Base-by-base conservation (phyloP, 179 eudicot genomes). In the Silene vulgaris region DNA sequence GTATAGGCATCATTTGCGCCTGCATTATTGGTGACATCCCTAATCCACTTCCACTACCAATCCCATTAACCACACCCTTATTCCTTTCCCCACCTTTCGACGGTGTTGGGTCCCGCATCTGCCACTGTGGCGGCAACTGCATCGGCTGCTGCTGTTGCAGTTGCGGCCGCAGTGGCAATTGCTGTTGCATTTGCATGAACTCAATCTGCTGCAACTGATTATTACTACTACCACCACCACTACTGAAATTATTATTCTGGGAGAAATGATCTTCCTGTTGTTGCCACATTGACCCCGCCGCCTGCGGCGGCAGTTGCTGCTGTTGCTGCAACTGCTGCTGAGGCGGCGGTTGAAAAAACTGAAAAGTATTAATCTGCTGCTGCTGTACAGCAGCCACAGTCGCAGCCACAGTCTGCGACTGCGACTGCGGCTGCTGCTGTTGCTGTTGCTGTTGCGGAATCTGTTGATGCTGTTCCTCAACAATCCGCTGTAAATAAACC, bases 301-400 rank as follows among this genome's bases (percentile, higher is more conserved):
- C 64, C 9, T 63, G 80, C 2, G 68, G 71, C 26, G 68, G 71
- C 26, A 71, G 14, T 11, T 45, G 52, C 52, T 45, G 52, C 14
- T 45, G 50, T 11, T 45, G 52, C 52, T 45, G 52, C 52, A 9
- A 11, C 69, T 16, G 72, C 26, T 19, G 74, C 37, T 32, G 78
- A 35, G 80, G 74, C 13, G 74, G 83, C 4, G 71, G 85, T 32
- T 84, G 87, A 29, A 85, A 85, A 35, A 84, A 80, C 74, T 83
- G 86, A 29, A 82, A 85, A 9, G 86, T 85, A 52, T 78, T 84
- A n/a, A 52, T 48, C 63, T 63, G 50, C 26, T 13, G 35, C 19
- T 1, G 84, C 4, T 1, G 21, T 57, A 11, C 82, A 52, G 30
- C 48, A 28, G 48, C 69, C n/a, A 61, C 67, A 1, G 81, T 29